Evolutionary conservation across 306 rosid genomes (phyloP).

Genomic region (Lathyrus aphaca): DNA sequence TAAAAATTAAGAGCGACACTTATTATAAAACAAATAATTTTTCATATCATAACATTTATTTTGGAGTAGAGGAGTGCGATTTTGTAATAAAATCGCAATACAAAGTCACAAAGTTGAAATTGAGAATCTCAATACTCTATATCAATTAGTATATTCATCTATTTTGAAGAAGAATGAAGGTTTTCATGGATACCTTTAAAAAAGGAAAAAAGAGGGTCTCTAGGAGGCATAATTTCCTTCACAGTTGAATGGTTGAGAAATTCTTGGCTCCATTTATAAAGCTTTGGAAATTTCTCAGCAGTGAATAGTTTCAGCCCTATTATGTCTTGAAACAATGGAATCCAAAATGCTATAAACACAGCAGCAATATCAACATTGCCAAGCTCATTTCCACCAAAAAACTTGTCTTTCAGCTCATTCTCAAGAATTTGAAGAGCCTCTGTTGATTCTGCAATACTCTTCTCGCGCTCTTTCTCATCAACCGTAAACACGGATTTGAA

Average conservation of each 20-base stretch:
- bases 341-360: constrained; percentile 46
- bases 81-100: no score
- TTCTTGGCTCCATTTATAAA: constrained; percentile 48
- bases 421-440: constrained; percentile 18
- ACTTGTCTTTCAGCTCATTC: no score
- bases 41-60: no score
- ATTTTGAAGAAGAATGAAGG: no score
- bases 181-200: no score
- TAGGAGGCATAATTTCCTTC: constrained; percentile 44
- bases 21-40: no score
- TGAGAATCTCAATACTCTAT: no score
- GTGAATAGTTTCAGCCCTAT: constrained; percentile 42
- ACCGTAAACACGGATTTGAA: constrained; percentile 21
- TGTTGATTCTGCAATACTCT: constrained; percentile 38
- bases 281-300: constrained; percentile 44
- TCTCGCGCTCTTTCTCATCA: constrained; percentile 42
- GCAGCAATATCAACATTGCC: constrained; percentile 55
- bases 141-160: no score
- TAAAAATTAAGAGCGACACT: no score
- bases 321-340: constrained; percentile 40
- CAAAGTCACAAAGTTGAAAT: no score
- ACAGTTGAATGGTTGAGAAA: constrained; percentile 35
- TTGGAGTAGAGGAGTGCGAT: no score
- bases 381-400: constrained; percentile 45
- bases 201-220: constrained; percentile 27